Evolutionary conservation across 2,329 filamentous ascomycete species (phyloP), one percentile per base, ranked within the genome.

Genomic region (Lasiodiplodia theobromae): DNA sequence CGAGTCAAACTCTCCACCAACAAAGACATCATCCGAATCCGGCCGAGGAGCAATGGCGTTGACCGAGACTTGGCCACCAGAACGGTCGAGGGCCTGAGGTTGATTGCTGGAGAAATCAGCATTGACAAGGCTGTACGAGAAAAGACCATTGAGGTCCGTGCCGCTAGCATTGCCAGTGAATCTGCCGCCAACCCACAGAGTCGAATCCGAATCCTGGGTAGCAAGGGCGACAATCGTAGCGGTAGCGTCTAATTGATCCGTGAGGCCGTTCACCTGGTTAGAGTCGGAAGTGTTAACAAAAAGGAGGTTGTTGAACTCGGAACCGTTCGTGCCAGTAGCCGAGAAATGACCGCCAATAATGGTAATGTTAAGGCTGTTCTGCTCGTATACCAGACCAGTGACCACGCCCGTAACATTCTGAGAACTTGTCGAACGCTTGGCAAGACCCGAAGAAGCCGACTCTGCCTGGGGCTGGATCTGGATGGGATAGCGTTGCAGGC

Each of bases 321-420:
- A 89, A 25, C 90, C 92, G 72, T 94, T 87, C 8, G 86, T 86
- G 16, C 87, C 87, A 37, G 84, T 88, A 0, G 92, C 90, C 8
- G 87, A 87, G 77, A 99, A 99, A 74, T 94, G 93, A 1, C 96
- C 96, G 60, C 90, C 96, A 34, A 98, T 85, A 49, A 98, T 87
- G 0, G 96, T 98, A 68, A 96, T 85, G 78, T 97, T 97, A 71
- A 88, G 86, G 69, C 83, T 84, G 71, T 88, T 87, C 18, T 86
- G 84, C 49, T 86, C 87, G 78, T 97, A 93, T 76, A 96, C 97
- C 2, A 89, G 82, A 37, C 93, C 96, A 8, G 92, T 88, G 25
- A 91, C 85, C n/a, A 97, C 89, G 37, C 93, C 93, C 2, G 86
- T 86, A 10, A 87, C 80, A 71, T 84, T 84, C 53, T 76, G 77